Evolutionary conservation across 306 rosid species (phyloP).

Genomic region (Cucurbita ficifolia): DNA sequence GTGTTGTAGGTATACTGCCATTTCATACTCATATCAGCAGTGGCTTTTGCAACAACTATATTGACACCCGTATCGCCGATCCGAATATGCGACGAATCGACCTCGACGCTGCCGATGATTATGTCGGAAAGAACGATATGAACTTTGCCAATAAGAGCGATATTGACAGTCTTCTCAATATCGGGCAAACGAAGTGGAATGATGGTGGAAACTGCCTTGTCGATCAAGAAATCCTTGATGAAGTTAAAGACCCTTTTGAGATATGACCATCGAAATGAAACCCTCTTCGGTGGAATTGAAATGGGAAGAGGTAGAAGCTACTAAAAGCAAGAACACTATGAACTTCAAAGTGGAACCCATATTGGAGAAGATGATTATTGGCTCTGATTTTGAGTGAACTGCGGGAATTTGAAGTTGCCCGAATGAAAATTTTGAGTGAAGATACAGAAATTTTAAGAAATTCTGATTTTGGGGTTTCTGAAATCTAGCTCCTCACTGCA

Average conservation of each 20-base stretch:
- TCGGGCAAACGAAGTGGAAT: conserved; percentile 46
- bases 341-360: conserved; percentile 17
- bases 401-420: not conserved
- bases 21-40: conserved; percentile 50
- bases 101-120: conserved; percentile 24
- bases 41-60: conserved; percentile 51
- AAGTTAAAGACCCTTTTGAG: conserved; percentile 58
- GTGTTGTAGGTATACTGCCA: conserved; percentile 46
- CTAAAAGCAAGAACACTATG: conserved; percentile 20
- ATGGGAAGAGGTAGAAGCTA: conserved; percentile 20
- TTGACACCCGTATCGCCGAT: conserved; percentile 49
- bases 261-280: conserved; percentile 42
- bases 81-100: conserved; percentile 40
- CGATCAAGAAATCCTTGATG: conserved; percentile 52
- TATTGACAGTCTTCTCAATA: conserved; percentile 33
- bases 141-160: conserved; percentile 47
- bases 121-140: conserved; percentile 51
- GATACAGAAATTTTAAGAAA: not conserved
- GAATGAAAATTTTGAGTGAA: not conserved
- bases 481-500: not conserved
- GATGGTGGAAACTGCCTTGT: conserved; percentile 40
- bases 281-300: conserved; percentile 32
- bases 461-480: not conserved
- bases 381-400: not conserved
- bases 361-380: not conserved